These are phyloP conservation scores for Nakazawaea wickerhamii DNA, from an alignment of 805 yeast genomes.

Conservation along the genomic window DNA sequence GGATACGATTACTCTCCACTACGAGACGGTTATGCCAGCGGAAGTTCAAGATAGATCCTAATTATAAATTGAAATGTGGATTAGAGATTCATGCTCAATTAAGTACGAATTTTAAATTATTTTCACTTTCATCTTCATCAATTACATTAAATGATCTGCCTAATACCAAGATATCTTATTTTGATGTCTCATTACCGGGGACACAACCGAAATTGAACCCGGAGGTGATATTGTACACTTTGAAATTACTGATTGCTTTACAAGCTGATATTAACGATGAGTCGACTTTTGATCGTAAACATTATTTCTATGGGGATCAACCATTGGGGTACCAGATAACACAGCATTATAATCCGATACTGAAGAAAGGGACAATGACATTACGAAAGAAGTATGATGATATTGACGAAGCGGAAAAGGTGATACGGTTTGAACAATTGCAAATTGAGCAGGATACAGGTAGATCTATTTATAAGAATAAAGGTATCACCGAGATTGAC, in stretches of 20 bases:
- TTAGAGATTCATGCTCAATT: slow-evolving; percentile 92
- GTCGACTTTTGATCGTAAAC: slow-evolving; percentile 87
- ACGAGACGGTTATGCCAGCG: not conserved
- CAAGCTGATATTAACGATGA: slow-evolving; percentile 47
- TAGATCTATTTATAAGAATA: slow-evolving; percentile 54
- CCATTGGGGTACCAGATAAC: slow-evolving; percentile 96
- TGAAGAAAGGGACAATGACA: slow-evolving; percentile 55
- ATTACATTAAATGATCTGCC: slow-evolving; percentile 28
- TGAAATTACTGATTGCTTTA: slow-evolving; percentile 68
- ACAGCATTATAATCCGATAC: slow-evolving; percentile 78
- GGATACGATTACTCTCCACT: not conserved
- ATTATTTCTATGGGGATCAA: slow-evolving; percentile 94
- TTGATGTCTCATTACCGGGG: slow-evolving; percentile 88
- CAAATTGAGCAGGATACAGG: slow-evolving; percentile 97
- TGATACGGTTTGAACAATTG: slow-evolving; percentile 65
- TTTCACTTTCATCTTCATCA: slow-evolving; percentile 55
- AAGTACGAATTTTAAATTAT: slow-evolving; percentile 66
- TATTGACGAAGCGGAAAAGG: slow-evolving; percentile 34
- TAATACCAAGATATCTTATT: slow-evolving; percentile 67
- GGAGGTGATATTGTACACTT: slow-evolving; percentile 65
- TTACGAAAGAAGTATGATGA: slow-evolving; percentile 51
- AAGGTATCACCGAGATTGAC: slow-evolving; percentile 51
- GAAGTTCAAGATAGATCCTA: not conserved
- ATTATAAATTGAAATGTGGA: slow-evolving; percentile 61
- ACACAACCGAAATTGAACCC: slow-evolving; percentile 80